phyloP scores from a whole-genome alignment of 208 protist species.

The Entamoeba invadens region DNA sequence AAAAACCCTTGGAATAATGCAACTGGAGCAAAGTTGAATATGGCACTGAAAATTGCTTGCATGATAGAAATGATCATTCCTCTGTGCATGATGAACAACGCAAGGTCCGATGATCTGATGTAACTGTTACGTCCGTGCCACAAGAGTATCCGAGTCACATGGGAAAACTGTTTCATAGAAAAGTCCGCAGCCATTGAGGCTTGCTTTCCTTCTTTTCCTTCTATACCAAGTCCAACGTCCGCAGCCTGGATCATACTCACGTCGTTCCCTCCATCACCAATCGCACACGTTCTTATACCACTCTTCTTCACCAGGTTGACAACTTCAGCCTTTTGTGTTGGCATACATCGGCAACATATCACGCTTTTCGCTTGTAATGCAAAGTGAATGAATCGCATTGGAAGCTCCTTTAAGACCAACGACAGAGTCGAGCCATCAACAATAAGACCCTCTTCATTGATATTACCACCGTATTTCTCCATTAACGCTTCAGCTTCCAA shows the following conservation, averaged over 20 bases:
- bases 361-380: constrained; percentile 59
- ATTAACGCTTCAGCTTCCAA: constrained; percentile 13
- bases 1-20: constrained; percentile 77
- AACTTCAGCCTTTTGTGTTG: constrained; percentile 87
- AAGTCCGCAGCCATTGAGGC: constrained; percentile 88
- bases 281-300: constrained; percentile 53
- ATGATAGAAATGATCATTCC: constrained; percentile 90
- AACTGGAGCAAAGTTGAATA: constrained; percentile 84
- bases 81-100: constrained; percentile 89
- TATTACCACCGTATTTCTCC: constrained; percentile 19
- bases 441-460: constrained; percentile 33
- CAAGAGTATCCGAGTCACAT: constrained; percentile 57
- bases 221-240: constrained; percentile 55
- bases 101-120: constrained; percentile 63
- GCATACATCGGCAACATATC: constrained; percentile 77
- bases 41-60: constrained; percentile 70
- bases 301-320: constrained; percentile 57
- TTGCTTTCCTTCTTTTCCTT: constrained; percentile 87
- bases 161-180: constrained; percentile 76
- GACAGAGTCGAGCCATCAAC: constrained; percentile 51
- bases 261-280: constrained; percentile 94
- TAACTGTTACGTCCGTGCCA: constrained; percentile 67
- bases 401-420: constrained; percentile 44
- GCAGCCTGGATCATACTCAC: constrained; percentile 72
- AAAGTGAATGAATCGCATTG: constrained; percentile 42